Conservation (phyloP, 129 eudicot genomes). For the Artemisia tridentata region DNA sequence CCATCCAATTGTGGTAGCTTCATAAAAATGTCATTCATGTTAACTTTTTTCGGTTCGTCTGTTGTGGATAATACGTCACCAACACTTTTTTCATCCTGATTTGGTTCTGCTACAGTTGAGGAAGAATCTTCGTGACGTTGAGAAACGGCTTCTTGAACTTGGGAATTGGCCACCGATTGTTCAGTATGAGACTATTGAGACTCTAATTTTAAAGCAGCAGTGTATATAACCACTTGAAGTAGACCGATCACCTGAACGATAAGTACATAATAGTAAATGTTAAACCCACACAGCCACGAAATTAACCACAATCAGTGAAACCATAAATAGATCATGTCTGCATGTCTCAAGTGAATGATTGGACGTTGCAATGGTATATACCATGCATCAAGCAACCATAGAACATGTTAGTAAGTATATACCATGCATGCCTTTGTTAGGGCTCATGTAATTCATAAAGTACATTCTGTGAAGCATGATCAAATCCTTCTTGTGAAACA, state of each 20-base stretch:
- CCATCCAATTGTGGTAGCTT: conserved; percentile 75
- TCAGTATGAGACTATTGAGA: conserved; percentile 47
- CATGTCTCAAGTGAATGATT: too few species aligned
- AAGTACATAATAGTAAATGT: not conserved
- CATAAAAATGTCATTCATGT: conserved; percentile 53
- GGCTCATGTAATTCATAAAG: too few species aligned
- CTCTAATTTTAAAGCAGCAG: too few species aligned
- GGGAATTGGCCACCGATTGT: conserved; percentile 45
- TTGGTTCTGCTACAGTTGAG: conserved; percentile 36
- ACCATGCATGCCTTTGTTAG: too few species aligned
- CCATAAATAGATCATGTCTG: too few species aligned
- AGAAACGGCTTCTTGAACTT: conserved; percentile 39
- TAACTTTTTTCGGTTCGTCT: conserved; percentile 37
- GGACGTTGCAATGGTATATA: too few species aligned
- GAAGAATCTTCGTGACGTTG: conserved; percentile 41
- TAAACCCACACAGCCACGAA: not conserved
- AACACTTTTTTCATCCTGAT: conserved; percentile 37
- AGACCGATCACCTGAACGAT: conserved; percentile 77
- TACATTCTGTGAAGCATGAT: too few species aligned
- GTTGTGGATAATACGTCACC: conserved; percentile 44
- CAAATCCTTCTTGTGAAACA: too few species aligned
- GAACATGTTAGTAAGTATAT: too few species aligned
- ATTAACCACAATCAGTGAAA: too few species aligned
- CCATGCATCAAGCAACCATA: too few species aligned
- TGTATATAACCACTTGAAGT: conserved; percentile 83